phyloP scores from a whole-genome alignment of 805 yeast species.

The Spathaspora sp. region DNA sequence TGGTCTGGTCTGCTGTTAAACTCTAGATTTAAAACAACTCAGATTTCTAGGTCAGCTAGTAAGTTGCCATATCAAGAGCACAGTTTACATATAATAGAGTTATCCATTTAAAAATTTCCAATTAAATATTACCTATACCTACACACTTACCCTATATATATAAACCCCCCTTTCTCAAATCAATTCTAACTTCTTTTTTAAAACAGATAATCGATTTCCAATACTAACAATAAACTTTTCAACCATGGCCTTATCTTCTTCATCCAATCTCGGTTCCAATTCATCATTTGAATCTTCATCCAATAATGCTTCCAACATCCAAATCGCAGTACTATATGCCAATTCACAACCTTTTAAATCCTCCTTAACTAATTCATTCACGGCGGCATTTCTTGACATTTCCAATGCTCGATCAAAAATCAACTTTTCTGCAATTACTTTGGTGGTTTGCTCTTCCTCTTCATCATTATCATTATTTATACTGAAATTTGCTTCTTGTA shows the following conservation, averaged over 20 bases:
- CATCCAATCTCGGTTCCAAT: conserved; percentile 45
- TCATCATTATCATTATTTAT: conserved; percentile 16
- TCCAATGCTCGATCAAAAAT: conserved; percentile 93
- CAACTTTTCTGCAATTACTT: conserved; percentile 72
- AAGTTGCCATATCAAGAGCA: no score
- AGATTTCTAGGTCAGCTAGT: no score
- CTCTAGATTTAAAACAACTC: no score
- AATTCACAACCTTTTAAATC: conserved; percentile 77
- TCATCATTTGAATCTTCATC: conserved; percentile 24
- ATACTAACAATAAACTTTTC: conserved; percentile 80
- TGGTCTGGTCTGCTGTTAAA: no score
- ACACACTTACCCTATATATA: neutral
- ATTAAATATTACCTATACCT: neutral
- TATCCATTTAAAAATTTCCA: neutral
- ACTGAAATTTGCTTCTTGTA: conserved; percentile 46
- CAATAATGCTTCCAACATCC: conserved; percentile 90
- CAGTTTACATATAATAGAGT: neutral
- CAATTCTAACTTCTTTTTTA: conserved; percentile 52
- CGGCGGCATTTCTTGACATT: conserved; percentile 88
- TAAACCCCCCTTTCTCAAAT: neutral
- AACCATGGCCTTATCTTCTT: conserved; percentile 70
- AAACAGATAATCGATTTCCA: conserved; percentile 70
- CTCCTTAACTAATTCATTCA: conserved; percentile 74
- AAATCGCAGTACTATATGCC: conserved; percentile 85
- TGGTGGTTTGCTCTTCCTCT: conserved; percentile 3